phyloP scores from a whole-genome alignment of 1,284 basidiomycete species.

The Trichosporon sp. region DNA sequence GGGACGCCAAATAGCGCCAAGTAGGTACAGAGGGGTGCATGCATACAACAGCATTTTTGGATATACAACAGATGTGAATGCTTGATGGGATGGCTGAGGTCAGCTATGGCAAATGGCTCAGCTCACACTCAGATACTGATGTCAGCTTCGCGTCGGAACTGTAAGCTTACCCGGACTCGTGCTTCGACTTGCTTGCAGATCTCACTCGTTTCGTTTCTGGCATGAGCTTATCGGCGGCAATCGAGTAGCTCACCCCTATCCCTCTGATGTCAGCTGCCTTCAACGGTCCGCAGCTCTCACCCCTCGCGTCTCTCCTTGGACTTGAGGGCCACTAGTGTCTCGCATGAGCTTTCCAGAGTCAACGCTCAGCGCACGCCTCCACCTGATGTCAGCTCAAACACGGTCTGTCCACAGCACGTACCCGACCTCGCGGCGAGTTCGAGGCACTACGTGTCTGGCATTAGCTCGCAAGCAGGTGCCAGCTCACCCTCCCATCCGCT shows the following conservation, averaged over 20 bases:
- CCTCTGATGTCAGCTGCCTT: not conserved
- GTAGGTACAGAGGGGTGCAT: conserved; percentile 11
- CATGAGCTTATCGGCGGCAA: not conserved
- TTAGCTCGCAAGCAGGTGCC: not conserved
- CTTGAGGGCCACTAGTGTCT: too few species aligned
- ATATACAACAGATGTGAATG: not conserved
- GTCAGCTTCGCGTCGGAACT: not conserved
- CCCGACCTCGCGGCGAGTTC: not conserved
- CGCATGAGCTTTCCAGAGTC: too few species aligned
- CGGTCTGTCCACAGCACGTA: not conserved
- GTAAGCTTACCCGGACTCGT: not conserved
- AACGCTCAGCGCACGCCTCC: not conserved
- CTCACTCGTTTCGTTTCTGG: not conserved
- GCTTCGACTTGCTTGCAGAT: not conserved
- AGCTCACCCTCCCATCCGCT: conserved; percentile 46
- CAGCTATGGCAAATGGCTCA: not conserved
- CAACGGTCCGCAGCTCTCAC: too few species aligned
- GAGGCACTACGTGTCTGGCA: conserved; percentile 22
- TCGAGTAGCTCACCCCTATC: not conserved
- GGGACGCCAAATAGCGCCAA: conserved; percentile 33
- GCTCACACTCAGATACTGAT: not conserved
- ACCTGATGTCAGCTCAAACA: not conserved
- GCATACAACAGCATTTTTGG: conserved; percentile 1
- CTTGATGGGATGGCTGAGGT: not conserved
- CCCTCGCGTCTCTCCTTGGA: too few species aligned